Evolutionary conservation across 2,329 filamentous ascomycete species (phyloP).

Genomic region (Colletotrichum lentis): DNA sequence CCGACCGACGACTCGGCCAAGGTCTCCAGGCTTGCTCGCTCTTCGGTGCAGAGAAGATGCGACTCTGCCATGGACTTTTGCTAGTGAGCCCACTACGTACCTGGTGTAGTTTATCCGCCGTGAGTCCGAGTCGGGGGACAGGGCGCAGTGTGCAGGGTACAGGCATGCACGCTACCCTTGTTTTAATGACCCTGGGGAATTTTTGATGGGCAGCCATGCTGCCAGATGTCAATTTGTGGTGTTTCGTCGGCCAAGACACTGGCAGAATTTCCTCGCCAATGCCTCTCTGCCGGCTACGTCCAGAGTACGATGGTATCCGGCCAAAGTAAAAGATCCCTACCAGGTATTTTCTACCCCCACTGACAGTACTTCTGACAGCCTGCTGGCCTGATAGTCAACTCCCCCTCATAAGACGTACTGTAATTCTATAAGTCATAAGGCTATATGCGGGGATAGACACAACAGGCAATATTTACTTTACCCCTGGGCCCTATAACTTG

Average conservation of each 20-base stretch:
- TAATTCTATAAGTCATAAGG: too few relatives aligned
- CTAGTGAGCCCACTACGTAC: slow-evolving; percentile 30
- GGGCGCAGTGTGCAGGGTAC: background rate
- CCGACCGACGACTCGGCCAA: too few relatives aligned
- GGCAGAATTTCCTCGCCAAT: background rate
- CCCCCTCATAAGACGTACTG: too few relatives aligned
- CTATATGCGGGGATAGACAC: too few relatives aligned
- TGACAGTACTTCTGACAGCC: too few relatives aligned
- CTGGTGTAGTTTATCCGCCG: slow-evolving; percentile 37
- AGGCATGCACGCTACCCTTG: slow-evolving; percentile 6
- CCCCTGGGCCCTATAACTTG: too few relatives aligned
- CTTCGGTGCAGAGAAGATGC: slow-evolving; percentile 34
- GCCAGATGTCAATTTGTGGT: background rate
- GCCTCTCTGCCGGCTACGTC: background rate
- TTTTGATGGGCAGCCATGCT: slow-evolving; percentile 2
- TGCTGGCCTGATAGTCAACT: too few relatives aligned
- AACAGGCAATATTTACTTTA: too few relatives aligned
- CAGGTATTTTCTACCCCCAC: too few relatives aligned
- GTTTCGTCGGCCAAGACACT: slow-evolving; percentile 2
- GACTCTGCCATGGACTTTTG: slow-evolving; percentile 30
- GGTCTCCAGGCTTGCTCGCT: slow-evolving; percentile 30
- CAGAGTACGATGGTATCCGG: too few relatives aligned
- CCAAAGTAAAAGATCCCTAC: too few relatives aligned
- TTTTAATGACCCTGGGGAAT: background rate
- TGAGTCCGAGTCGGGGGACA: slow-evolving; percentile 5